Evolutionary conservation across 257 asterid species (phyloP).

Genomic region (Capsicum rhomboideum): DNA sequence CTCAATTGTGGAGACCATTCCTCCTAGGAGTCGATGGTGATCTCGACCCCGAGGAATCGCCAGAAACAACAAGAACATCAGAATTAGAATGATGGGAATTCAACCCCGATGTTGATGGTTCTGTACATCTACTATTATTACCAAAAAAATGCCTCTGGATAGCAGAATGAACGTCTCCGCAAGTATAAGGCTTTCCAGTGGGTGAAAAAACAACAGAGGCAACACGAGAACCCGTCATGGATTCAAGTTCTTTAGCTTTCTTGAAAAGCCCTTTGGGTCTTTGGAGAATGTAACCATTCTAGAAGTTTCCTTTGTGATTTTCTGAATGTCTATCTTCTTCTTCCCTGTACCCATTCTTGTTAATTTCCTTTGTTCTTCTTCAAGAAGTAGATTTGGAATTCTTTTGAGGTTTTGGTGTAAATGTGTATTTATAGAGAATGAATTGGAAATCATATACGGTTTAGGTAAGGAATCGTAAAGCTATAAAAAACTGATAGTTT

Average conservation of each 20-base stretch:
- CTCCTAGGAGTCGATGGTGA: not conserved
- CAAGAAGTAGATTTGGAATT: not conserved
- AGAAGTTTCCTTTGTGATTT: not conserved
- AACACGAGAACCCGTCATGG: not conserved
- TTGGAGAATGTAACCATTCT: conserved; percentile 9
- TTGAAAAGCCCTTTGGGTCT: not conserved
- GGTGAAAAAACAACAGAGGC: conserved; percentile 5
- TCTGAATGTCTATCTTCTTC: not conserved
- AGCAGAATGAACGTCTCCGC: not conserved
- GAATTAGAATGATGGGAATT: not conserved
- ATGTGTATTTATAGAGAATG: not conserved
- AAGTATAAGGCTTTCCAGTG: not conserved
- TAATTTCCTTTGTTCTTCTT: not conserved
- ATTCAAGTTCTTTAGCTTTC: not conserved
- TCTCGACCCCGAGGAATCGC: not conserved
- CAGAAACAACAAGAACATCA: not conserved
- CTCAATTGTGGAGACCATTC: not conserved
- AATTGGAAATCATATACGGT: not conserved
- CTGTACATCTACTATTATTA: not conserved
- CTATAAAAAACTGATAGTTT: too few species aligned
- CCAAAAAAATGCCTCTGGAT: not conserved
- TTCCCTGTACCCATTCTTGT: not conserved
- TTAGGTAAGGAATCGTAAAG: not conserved
- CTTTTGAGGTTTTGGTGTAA: not conserved
- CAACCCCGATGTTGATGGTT: not conserved